Evolutionary conservation across 305 asterid species (phyloP).

Genomic region (Fraxinus sp.): DNA sequence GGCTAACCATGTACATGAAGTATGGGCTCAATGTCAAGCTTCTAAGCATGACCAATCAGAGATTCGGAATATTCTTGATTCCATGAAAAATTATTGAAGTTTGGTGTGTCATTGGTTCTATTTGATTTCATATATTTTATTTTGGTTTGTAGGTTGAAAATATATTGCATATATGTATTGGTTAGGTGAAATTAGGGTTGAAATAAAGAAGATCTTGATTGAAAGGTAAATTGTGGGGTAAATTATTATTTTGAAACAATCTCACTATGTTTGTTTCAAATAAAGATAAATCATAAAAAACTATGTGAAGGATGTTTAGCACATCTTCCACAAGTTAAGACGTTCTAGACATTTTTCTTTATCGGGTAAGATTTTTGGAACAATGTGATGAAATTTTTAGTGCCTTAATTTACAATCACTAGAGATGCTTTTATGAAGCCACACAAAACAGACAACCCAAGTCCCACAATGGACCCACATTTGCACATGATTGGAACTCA

Average conservation of each 20-base stretch:
- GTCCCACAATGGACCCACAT: too few species aligned
- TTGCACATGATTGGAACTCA: too few species aligned
- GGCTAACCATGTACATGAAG: neutral
- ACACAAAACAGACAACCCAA: too few species aligned
- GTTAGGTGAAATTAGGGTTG: neutral
- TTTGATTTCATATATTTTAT: neutral
- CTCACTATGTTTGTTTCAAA: neutral
- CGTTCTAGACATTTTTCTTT: too few species aligned
- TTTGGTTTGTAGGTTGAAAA: neutral
- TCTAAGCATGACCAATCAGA: slow-evolving; percentile 34
- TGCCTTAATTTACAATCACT: neutral
- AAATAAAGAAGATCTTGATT: neutral
- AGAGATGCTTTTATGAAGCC: neutral
- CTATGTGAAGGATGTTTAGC: neutral
- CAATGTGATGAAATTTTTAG: neutral
- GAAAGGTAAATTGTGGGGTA: neutral
- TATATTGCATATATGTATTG: neutral
- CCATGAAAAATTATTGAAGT: neutral
- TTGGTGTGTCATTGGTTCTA: neutral
- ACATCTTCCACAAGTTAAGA: neutral
- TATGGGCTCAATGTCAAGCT: slow-evolving; percentile 67
- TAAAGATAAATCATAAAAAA: too few species aligned
- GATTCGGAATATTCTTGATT: neutral
- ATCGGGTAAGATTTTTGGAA: neutral
- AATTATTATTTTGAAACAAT: neutral